Evolutionary conservation across 257 asterid species (phyloP), one percentile per base, ranked within the genome.

Genomic region (Jaltomata sinuosa): DNA sequence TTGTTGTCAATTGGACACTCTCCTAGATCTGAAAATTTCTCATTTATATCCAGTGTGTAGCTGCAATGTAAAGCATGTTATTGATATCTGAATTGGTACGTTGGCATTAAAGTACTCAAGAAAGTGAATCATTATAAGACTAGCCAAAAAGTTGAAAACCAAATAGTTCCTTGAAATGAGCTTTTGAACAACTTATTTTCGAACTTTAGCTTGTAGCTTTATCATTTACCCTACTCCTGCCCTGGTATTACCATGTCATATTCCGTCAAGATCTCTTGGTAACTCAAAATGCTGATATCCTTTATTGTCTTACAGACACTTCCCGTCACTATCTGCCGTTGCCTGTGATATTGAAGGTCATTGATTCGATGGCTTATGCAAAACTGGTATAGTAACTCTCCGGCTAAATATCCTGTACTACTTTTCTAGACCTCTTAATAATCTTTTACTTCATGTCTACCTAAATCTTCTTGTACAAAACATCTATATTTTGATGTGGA

Each of bases 361-460:
- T 96, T 15, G 98, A 96, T 85, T 93, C 99, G 11, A 93, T 96
- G 99, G 31, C 96, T 67, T 96, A 93, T 69, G 94, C 98, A 86
- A 96, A 96, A 88, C 92, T 96, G 93, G 99, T 96, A 89, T 22
- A 49, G 93, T 71, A 77, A 54, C 64, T 32, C 25, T 19, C 40
- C 19, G 27, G n/a, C 78, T 81, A 29, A 78, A 50, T 9, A 78
- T 16, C 12, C 49, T 6, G 0, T 11, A 31, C 34, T 22, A 0
- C 50, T 47, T 53, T 2, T 80, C 50, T 87, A 21, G 15, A 11
- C 40, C 65, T 55, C 19, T 49, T 64, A 47, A 27, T 8, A 22
- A 32, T 47, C 2, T n/a, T 50, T 67, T 34, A 83, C 1, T 47
- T 31, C 15, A 4, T 14, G 10, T 36, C 22, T 29, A 5, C 11